Base-by-base conservation (phyloP, 164 flowering plant genomes). In the Litsea cubeba region DNA sequence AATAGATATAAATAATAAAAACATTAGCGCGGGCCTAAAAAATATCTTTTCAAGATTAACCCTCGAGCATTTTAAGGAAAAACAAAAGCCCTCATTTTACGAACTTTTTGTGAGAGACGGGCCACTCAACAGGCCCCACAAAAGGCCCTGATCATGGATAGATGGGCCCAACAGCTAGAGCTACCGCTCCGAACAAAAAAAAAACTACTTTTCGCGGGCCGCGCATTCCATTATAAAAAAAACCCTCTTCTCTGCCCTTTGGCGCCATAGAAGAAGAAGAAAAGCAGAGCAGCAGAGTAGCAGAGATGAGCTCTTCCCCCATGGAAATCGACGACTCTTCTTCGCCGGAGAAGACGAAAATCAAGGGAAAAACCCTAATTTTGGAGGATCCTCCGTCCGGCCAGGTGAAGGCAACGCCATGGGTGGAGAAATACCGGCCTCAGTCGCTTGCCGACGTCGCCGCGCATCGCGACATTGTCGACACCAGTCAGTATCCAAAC, bases 341-440 rank as follows among this genome's bases (percentile, higher is more conserved):
- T 89, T 93, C 95, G 97, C 91, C 72, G 77, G 89, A 72, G 93
- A 88, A 82, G 89, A 76, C 35, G 89, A 75, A 32, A 78, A 78
- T 58, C 87, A 91, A 87, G 81, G 94, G 94, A 11, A 89, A 90
- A 76, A n/a, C 24, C 20, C 28, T 71, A 15, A 67, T 75, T 11
- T 20, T 40, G 6, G 73, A 20, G 1, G 67, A 18, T 2, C 60
- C 60, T 15, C 20, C 17, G 60, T 54, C 60, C 46, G 24, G 35
- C 22, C 80, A 75, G 62, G 26, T 76, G 70, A 87, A 83, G 75
- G 85, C 90, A 63, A 87, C 85, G 1, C 99, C 97, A 1, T 95
- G 98, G 98, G 99, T 95, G 50, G 99, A 93, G 83, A 95, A 95
- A 81, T 93, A 85, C 86, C 94, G 98, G 18, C 99, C 99, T n/a